Evolutionary conservation across 2,329 filamentous ascomycete species (phyloP).

Genomic region (Trichoderma endophyticum): DNA sequence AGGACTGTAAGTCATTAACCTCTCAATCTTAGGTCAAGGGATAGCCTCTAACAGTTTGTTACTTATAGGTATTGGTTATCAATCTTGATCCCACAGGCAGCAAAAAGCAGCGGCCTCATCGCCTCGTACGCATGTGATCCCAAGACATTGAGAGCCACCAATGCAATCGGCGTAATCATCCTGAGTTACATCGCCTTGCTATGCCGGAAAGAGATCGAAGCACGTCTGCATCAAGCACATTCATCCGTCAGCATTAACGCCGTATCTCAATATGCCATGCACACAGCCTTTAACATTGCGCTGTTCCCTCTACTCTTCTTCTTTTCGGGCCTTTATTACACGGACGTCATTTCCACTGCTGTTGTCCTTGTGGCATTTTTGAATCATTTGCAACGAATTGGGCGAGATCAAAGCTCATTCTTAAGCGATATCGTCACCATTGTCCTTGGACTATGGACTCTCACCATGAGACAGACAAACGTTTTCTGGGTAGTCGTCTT

Average conservation of each 20-base stretch:
- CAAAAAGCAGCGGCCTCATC: conserved; percentile 17
- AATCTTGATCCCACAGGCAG: conserved; percentile 26
- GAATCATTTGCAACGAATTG: conserved; percentile 48
- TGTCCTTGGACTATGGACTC: conserved; percentile 58
- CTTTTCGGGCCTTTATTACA: conserved; percentile 94
- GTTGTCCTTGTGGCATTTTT: conserved; percentile 69
- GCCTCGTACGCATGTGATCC: conserved; percentile 28
- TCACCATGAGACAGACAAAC: conserved; percentile 89
- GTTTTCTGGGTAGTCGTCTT: conserved; percentile 91
- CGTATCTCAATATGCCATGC: conserved; percentile 44
- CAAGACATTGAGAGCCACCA: conserved; percentile 46
- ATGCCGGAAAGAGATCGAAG: conserved; percentile 53
- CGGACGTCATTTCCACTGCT: conserved; percentile 79
- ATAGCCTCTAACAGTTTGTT: not conserved
- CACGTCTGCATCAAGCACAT: conserved; percentile 33
- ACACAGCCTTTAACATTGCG: conserved; percentile 73
- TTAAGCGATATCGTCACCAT: conserved; percentile 45
- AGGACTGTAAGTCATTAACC: conserved; percentile 59
- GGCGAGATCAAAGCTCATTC: conserved; percentile 30
- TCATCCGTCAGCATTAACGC: conserved; percentile 19
- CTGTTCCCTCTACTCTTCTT: conserved; percentile 92
- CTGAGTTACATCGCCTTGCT: conserved; percentile 46
- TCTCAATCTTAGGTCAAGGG: not conserved
- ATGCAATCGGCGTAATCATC: conserved; percentile 39
- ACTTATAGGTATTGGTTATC: conserved; percentile 46